Conservation (phyloP, 139 green algal species). For the Tetraselmis chui region DNA sequence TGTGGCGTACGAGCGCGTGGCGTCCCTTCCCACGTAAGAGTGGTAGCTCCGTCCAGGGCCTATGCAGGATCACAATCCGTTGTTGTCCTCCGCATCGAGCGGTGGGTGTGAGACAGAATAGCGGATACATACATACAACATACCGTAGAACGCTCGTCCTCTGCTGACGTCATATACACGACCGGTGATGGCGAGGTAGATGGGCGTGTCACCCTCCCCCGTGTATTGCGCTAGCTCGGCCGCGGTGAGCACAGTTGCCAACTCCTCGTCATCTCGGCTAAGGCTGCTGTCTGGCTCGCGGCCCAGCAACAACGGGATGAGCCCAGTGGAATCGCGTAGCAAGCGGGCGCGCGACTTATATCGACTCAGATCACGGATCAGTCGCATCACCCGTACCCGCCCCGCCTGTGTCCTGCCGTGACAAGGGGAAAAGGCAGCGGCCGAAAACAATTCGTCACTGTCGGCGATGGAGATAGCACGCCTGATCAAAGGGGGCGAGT, state of each 20-base stretch:
- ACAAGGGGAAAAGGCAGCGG: too few relatives aligned
- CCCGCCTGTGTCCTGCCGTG: not conserved
- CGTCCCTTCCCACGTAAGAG: constrained; percentile 51
- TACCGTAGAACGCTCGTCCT: constrained; percentile 43
- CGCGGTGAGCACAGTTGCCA: constrained; percentile 24
- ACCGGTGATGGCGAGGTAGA: constrained; percentile 55
- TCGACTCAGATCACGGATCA: not conserved
- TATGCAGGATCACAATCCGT: too few relatives aligned
- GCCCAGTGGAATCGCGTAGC: not conserved
- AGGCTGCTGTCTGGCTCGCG: not conserved
- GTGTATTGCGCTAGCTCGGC: constrained; percentile 41
- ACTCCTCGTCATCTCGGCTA: not conserved
- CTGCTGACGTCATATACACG: constrained; percentile 63
- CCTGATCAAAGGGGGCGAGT: too few relatives aligned
- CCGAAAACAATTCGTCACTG: too few relatives aligned
- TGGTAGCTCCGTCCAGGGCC: constrained; percentile 40
- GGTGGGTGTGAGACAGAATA: too few relatives aligned
- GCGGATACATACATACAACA: too few relatives aligned
- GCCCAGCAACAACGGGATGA: not conserved
- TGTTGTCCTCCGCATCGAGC: too few relatives aligned
- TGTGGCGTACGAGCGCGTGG: constrained; percentile 38
- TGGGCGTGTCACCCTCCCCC: constrained; percentile 12
- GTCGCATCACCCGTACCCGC: not conserved
- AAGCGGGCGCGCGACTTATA: not conserved
- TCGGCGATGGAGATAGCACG: too few relatives aligned